Base-by-base conservation (phyloP, 78 protist species). In the Anaeramoeba ignava region DNA sequence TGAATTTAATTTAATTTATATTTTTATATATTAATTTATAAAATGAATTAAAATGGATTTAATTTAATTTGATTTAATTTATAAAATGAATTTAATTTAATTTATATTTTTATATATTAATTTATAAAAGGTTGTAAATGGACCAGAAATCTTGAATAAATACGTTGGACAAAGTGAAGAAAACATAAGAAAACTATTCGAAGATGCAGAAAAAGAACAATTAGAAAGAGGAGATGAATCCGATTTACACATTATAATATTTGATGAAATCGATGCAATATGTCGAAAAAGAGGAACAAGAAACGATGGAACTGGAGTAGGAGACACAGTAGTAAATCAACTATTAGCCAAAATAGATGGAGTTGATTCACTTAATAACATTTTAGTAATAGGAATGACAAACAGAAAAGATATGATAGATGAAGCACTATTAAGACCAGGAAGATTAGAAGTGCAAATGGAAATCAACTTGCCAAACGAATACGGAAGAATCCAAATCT, bases 191-290 rank as follows among this genome's bases (percentile, higher is more conserved):
- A 41, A 0, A 38, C 89, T 89, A 79, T 89, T 89, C 67, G 80
- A 40, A 3, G 86, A 78, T 0, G 88, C 91, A 2, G 89, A 85
- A 42, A 54, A 38, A 1, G 91, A 89, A 81, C 86, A 37, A 31
- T 79, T n/a, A 12, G 83, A 37, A 37, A n/a, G 36, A 34, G 92
- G 89, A 23, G 87, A 82, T 41, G 80, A 33, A 31, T 80, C 88
- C 1, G 86, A 81, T 27, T 40, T 89, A 38, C 91, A 89, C 1
- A 81, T 89, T 8, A 89, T 89, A 40, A 82, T 89, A 40, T 67
- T 89, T n/a, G 91, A 89, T 38, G 91, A 89, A 79, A 82, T 89
- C 39, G 91, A 89, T 79, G 88, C 91, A 17, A 85, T 89, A 80
- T 78, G 78, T 33, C 38, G 42, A n/a, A 81, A 82, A 81, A 80